A percentile compares a stretch with the other conserved stretches of the same genome.
phyloP scores from a whole-genome alignment of 441 rosid species.

The Syzygium malaccense region DNA sequence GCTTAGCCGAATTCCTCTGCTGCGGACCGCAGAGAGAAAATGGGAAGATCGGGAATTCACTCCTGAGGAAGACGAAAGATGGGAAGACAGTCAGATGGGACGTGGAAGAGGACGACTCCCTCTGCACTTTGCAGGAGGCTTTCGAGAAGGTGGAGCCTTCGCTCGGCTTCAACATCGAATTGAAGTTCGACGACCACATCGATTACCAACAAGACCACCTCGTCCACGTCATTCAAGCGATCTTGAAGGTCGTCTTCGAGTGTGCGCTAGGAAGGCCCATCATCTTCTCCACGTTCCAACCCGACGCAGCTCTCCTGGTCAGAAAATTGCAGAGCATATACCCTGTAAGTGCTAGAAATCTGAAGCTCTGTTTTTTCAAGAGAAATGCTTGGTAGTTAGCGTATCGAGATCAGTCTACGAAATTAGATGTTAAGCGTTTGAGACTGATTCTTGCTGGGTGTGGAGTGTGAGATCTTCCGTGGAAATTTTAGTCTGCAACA shows the following conservation, averaged over 20 bases:
- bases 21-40: slow-evolving; percentile 63
- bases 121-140: slow-evolving; percentile 74
- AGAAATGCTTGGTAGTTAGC: background rate
- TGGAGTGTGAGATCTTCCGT: background rate
- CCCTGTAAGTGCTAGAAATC: slow-evolving; percentile 42
- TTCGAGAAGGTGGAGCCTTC: slow-evolving; percentile 59
- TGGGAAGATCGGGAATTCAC: slow-evolving; percentile 38
- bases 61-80: slow-evolving; percentile 66
- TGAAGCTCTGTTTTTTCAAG: background rate
- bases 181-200: slow-evolving; percentile 77
- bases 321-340: slow-evolving; percentile 59
- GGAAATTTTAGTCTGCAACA: background rate
- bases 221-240: slow-evolving; percentile 45
- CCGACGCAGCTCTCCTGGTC: slow-evolving; percentile 73
- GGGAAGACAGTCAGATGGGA: slow-evolving; percentile 66
- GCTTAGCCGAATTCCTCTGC: slow-evolving; percentile 51
- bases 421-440: background rate
- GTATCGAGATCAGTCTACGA: background rate
- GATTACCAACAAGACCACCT: slow-evolving; percentile 57
- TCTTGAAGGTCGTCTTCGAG: slow-evolving; percentile 56
- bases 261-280: slow-evolving; percentile 51
- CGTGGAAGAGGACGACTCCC: slow-evolving; percentile 59
- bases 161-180: slow-evolving; percentile 84
- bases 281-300: slow-evolving; percentile 83
- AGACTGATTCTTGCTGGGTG: background rate